Evolutionary conservation across 1,284 basidiomycete species (phyloP).

Genomic region (Pterula multifida): DNA sequence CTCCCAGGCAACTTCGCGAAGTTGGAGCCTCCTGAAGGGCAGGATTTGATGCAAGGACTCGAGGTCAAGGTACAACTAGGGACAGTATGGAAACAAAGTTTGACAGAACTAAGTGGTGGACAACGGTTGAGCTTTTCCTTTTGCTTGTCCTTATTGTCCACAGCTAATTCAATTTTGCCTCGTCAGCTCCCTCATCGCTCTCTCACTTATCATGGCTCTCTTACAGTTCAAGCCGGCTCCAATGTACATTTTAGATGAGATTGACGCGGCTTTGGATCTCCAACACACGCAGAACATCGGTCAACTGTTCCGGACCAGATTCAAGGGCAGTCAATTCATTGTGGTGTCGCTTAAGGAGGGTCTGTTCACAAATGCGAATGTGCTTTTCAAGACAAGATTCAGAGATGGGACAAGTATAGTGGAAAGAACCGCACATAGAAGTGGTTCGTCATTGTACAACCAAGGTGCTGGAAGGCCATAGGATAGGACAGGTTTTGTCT

Average conservation of each 20-base stretch:
- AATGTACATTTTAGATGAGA: constrained; percentile 99
- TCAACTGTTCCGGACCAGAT: constrained; percentile 91
- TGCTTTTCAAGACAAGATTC: constrained; percentile 88
- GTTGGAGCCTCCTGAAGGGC: constrained; percentile 86
- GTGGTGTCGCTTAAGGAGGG: constrained; percentile 97
- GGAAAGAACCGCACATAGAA: constrained; percentile 44
- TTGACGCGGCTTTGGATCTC: constrained; percentile 92
- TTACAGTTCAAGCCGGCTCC: constrained; percentile 99
- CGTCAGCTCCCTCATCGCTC: constrained; percentile 82
- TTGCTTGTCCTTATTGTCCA: not conserved
- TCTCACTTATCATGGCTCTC: constrained; percentile 95
- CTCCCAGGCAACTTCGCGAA: constrained; percentile 96
- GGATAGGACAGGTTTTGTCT: not conserved
- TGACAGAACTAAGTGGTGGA: constrained; percentile 95
- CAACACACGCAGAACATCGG: constrained; percentile 97
- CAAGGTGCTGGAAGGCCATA: not conserved
- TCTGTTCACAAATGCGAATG: constrained; percentile 95
- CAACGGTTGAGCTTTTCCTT: constrained; percentile 59
- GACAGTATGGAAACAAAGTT: constrained; percentile 91
- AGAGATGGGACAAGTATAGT: constrained; percentile 88
- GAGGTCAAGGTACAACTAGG: constrained; percentile 97
- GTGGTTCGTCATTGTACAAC: not conserved
- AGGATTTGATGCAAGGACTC: constrained; percentile 88
- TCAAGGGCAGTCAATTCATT: constrained; percentile 96
- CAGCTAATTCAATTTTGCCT: not conserved